phyloP scores from a whole-genome alignment of 345 rosid species.

The Melaleuca alternifolia region DNA sequence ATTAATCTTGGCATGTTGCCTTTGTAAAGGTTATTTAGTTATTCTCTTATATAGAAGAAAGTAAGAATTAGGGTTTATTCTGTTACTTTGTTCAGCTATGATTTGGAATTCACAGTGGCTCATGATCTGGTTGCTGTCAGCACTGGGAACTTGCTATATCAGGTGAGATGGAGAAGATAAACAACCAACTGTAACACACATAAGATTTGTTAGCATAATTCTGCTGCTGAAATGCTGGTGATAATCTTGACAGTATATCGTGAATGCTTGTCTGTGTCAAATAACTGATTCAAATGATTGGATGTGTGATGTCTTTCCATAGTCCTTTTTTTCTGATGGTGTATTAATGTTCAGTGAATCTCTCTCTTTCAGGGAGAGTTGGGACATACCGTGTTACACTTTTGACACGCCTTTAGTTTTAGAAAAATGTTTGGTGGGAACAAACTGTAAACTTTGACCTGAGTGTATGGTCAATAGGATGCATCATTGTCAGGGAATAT shows the following conservation, averaged over 20 bases:
- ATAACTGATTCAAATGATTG: not conserved
- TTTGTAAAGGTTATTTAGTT: not conserved
- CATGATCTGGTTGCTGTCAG: slow-evolving; percentile 87
- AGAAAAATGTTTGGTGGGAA: not conserved
- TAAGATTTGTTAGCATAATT: not conserved
- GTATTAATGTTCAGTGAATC: not conserved
- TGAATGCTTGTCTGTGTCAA: not conserved
- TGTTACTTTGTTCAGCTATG: slow-evolving; percentile 45
- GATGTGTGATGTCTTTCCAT: not conserved
- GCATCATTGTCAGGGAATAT: not conserved
- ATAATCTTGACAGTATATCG: not conserved
- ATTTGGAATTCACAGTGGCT: slow-evolving; percentile 94
- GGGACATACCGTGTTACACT: not conserved
- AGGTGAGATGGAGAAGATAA: slow-evolving; percentile 38
- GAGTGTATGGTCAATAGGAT: not conserved
- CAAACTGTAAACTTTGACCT: not conserved
- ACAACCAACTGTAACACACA: not conserved
- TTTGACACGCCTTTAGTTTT: not conserved
- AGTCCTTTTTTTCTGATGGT: not conserved
- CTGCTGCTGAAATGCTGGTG: not conserved
- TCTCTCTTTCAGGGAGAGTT: not conserved
- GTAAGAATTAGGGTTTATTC: not conserved
- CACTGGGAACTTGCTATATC: slow-evolving; percentile 70
- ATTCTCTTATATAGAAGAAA: not conserved
- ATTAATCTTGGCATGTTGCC: not conserved